These are phyloP conservation scores for Ochromonadaceae sp. DNA, from an alignment of 352 stramenopile species.

Conservation along the genomic window DNA sequence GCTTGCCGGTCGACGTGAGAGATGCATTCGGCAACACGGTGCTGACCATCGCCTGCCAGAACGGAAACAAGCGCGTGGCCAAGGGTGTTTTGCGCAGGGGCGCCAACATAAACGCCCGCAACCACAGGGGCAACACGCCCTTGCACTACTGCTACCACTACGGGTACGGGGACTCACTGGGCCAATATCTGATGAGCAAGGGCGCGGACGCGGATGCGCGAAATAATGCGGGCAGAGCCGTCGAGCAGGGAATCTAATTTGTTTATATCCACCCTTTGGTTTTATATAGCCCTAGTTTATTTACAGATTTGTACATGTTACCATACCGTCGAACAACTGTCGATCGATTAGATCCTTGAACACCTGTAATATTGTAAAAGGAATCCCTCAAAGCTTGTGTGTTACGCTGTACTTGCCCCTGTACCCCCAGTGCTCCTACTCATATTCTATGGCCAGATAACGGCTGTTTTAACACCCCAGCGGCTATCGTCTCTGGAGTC, in stretches of 20 bases:
- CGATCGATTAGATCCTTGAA: too few species aligned
- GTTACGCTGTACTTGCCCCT: too few species aligned
- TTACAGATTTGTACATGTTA: too few species aligned
- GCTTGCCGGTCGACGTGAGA: conserved; percentile 50
- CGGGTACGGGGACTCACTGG: conserved; percentile 60
- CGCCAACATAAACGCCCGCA: conserved; percentile 63
- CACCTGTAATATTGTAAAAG: too few species aligned
- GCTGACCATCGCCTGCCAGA: conserved; percentile 64
- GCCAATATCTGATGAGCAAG: conserved; percentile 65
- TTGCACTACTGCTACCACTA: conserved; percentile 71
- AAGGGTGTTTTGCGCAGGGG: conserved; percentile 59
- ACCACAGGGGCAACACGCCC: conserved; percentile 60
- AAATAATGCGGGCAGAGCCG: conserved; percentile 4
- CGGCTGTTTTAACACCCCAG: too few species aligned
- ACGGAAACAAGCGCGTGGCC: conserved; percentile 65
- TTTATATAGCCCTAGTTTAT: too few species aligned
- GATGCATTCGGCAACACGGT: conserved; percentile 63
- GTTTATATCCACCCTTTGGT: too few species aligned
- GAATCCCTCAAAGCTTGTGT: too few species aligned
- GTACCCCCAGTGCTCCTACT: too few species aligned
- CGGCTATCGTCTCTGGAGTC: too few species aligned
- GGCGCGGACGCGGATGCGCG: background rate
- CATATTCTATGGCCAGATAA: too few species aligned
- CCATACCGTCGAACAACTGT: too few species aligned
- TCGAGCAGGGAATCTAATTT: conserved; percentile 6